phyloP scores from a whole-genome alignment of 164 flowering plant genomes.

The Vitis cinerea region DNA sequence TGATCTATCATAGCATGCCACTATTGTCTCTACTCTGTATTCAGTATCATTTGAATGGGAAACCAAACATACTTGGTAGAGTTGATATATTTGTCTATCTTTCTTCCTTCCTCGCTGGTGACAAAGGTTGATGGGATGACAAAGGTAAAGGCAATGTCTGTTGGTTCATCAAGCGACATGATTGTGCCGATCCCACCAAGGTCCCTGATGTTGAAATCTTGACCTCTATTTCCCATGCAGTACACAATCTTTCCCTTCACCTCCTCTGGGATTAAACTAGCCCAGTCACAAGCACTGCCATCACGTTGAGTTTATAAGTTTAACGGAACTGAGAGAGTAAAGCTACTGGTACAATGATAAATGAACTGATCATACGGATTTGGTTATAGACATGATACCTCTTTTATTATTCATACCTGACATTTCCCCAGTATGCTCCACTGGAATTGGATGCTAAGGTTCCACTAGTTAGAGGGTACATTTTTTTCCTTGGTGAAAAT shows the following conservation, averaged over 20 bases:
- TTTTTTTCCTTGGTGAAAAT: slow-evolving; percentile 35
- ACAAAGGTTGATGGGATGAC: slow-evolving; percentile 34
- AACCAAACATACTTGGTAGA: slow-evolving; percentile 44
- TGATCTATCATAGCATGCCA: too few relatives aligned
- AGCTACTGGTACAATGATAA: not conserved
- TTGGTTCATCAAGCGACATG: not conserved
- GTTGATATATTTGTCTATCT: slow-evolving; percentile 49
- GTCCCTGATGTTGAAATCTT: slow-evolving; percentile 30
- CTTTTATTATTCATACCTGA: slow-evolving; percentile 27
- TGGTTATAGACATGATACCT: not conserved
- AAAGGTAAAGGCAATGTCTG: slow-evolving; percentile 29
- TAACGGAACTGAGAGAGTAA: not conserved
- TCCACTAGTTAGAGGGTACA: slow-evolving; percentile 56
- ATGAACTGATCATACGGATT: not conserved
- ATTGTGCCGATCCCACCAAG: slow-evolving; percentile 48
- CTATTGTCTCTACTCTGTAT: too few relatives aligned
- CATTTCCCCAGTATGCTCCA: slow-evolving; percentile 20
- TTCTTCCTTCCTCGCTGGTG: slow-evolving; percentile 10
- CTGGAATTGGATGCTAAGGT: slow-evolving; percentile 30
- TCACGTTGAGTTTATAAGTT: not conserved
- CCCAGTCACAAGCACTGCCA: slow-evolving; percentile 53
- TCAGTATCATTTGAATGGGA: not conserved
- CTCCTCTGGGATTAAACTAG: slow-evolving; percentile 29
- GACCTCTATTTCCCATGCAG: slow-evolving; percentile 41
- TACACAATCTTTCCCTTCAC: slow-evolving; percentile 63